These are phyloP conservation scores for Prinsepia uniflora DNA, from an alignment of 306 rosid species.

Conservation along the genomic window DNA sequence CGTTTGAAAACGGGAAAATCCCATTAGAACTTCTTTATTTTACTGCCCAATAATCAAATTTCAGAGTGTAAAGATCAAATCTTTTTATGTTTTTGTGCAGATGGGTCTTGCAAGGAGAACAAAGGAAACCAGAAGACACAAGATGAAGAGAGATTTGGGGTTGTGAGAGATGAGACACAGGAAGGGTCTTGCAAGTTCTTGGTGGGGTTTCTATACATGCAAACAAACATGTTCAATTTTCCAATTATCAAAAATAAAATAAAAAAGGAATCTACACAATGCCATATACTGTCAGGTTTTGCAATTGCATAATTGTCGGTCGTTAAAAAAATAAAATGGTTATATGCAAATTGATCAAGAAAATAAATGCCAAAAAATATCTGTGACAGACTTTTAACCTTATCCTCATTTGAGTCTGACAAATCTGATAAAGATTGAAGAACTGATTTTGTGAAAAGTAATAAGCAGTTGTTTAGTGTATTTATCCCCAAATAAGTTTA, in stretches of 20 bases:
- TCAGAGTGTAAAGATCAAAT: neutral
- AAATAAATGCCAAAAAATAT: neutral
- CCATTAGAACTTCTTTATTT: neutral
- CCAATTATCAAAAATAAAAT: neutral
- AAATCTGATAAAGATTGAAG: neutral
- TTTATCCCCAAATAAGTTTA: neutral
- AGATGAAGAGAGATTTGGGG: too few relatives aligned
- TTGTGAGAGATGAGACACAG: too few relatives aligned
- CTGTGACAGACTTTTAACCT: neutral
- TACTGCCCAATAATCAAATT: neutral
- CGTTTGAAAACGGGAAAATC: slow-evolving; percentile 1
- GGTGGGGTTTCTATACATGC: neutral
- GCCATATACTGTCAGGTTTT: neutral
- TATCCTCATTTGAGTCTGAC: neutral
- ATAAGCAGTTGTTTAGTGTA: neutral
- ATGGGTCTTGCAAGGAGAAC: neutral
- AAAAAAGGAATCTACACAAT: slow-evolving; percentile 18
- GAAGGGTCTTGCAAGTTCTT: neutral
- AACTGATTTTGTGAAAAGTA: neutral
- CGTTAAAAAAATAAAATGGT: slow-evolving; percentile 1
- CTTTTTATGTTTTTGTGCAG: too few relatives aligned
- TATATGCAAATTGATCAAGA: neutral
- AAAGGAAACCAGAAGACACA: neutral
- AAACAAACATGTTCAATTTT: neutral
- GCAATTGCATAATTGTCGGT: slow-evolving; percentile 12